These are phyloP conservation scores for Friedmanniomyces simplex DNA, from an alignment of 495 filamentous ascomycete species.

Conservation along the genomic window DNA sequence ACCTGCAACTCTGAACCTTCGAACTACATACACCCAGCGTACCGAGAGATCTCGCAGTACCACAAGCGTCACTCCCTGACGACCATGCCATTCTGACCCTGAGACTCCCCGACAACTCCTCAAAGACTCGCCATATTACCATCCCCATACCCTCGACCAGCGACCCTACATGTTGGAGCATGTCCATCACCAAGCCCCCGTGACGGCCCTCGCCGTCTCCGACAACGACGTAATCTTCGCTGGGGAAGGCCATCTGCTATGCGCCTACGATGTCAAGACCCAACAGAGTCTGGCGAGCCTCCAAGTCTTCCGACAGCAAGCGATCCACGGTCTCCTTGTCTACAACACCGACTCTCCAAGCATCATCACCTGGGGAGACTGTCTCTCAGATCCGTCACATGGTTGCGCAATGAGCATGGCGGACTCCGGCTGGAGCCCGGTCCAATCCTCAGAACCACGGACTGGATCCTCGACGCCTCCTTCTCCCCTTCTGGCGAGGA, in stretches of 20 bases:
- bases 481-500: constrained; percentile 31
- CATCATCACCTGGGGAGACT: constrained; percentile 28
- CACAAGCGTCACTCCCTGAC: too few relatives aligned
- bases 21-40: too few relatives aligned
- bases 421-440: not conserved
- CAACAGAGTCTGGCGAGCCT: constrained; percentile 29
- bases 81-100: too few relatives aligned
- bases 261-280: constrained; percentile 39
- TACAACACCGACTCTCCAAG: not conserved
- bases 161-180: constrained; percentile 18
- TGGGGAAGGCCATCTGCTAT: constrained; percentile 67
- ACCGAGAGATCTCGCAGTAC: too few relatives aligned
- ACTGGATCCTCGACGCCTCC: constrained; percentile 79
- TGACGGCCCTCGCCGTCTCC: constrained; percentile 48
- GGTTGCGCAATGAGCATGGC: not conserved
- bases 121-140: too few relatives aligned
- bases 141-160: not conserved
- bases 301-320: constrained; percentile 49
- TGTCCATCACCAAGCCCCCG: constrained; percentile 34
- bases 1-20: too few relatives aligned
- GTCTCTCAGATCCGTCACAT: not conserved
- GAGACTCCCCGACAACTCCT: too few relatives aligned
- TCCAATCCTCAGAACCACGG: constrained; percentile 39
- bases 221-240: constrained; percentile 41
- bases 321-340: constrained; percentile 58